A percentile compares a stretch with the other conserved stretches of the same genome.
These are phyloP conservation scores for Phytophthora pisi DNA, from an alignment of 352 stramenopile genomes.

Conservation along the genomic window DNA sequence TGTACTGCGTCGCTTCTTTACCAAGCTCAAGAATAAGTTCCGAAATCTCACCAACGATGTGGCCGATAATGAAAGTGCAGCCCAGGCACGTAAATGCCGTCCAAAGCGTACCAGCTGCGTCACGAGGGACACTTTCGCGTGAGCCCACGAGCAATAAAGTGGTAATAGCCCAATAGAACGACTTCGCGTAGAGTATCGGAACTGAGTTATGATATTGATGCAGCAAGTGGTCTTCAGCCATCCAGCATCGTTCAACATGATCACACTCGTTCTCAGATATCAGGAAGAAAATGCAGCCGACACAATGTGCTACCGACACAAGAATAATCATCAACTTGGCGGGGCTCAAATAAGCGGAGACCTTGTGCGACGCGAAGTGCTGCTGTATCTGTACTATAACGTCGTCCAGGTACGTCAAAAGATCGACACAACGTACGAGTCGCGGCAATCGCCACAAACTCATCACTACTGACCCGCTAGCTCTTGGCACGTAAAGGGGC, in stretches of 20 bases:
- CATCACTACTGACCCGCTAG: conserved; percentile 30
- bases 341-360: conserved; percentile 73
- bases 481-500: conserved; percentile 46
- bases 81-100: conserved; percentile 56
- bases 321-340: conserved; percentile 74
- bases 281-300: conserved; percentile 72
- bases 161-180: conserved; percentile 79
- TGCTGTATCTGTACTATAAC: conserved; percentile 76
- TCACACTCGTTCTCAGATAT: conserved; percentile 71
- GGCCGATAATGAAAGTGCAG: conserved; percentile 77
- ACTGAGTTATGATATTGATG: conserved; percentile 64
- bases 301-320: conserved; percentile 57
- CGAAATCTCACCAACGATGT: conserved; percentile 78
- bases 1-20: conserved; percentile 77
- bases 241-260: conserved; percentile 55
- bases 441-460: conserved; percentile 59
- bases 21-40: conserved; percentile 78
- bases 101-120: conserved; percentile 57
- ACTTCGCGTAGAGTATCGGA: conserved; percentile 58
- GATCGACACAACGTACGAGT: conserved; percentile 57
- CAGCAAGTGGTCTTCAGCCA: conserved; percentile 64
- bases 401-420: conserved; percentile 65
- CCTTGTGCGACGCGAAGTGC: conserved; percentile 62
- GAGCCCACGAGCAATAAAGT: conserved; percentile 68
- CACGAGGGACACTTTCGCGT: conserved; percentile 58